phyloP scores from a whole-genome alignment of 2,329 filamentous ascomycete species.

The Fusarium nisikadoi region DNA sequence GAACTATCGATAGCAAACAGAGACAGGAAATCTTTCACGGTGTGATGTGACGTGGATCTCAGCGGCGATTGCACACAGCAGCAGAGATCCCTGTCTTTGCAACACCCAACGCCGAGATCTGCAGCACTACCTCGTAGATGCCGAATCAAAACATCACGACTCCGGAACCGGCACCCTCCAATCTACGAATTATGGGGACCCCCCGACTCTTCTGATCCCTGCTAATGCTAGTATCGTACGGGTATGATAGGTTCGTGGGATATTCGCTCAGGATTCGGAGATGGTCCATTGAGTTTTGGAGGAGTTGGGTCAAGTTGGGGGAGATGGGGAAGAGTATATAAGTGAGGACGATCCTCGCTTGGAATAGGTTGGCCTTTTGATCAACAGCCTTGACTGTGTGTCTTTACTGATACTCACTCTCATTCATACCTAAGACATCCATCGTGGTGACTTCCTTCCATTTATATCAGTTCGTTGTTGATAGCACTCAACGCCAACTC shows the following conservation, averaged over 20 bases:
- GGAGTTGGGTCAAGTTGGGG: slow-evolving; percentile 25
- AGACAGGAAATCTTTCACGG: neutral
- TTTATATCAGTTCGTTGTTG: neutral
- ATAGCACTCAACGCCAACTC: neutral
- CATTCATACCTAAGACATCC: neutral
- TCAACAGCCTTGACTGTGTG: slow-evolving; percentile 10
- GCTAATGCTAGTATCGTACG: neutral
- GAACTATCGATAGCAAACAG: neutral
- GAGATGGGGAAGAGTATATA: slow-evolving; percentile 28
- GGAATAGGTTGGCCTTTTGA: neutral
- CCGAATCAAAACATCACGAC: slow-evolving; percentile 6
- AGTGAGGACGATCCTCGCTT: neutral
- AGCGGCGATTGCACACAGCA: neutral
- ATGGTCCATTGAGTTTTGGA: slow-evolving; percentile 20
- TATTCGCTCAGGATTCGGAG: slow-evolving; percentile 27
- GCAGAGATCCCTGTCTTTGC: slow-evolving; percentile 6
- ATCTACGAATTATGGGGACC: neutral
- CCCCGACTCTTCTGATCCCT: neutral
- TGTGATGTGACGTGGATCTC: slow-evolving; percentile 12
- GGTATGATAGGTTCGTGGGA: slow-evolving; percentile 15
- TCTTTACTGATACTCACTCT: neutral
- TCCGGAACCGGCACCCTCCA: slow-evolving; percentile 7
- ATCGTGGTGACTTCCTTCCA: neutral
- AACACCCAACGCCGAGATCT: slow-evolving; percentile 30
- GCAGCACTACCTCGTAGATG: slow-evolving; percentile 10